Percentiles rank a stretch among this genome's conserved stretches.
phyloP scores from a whole-genome alignment of 768 basidiomycete species.

The Tricholoma saponaceum region DNA sequence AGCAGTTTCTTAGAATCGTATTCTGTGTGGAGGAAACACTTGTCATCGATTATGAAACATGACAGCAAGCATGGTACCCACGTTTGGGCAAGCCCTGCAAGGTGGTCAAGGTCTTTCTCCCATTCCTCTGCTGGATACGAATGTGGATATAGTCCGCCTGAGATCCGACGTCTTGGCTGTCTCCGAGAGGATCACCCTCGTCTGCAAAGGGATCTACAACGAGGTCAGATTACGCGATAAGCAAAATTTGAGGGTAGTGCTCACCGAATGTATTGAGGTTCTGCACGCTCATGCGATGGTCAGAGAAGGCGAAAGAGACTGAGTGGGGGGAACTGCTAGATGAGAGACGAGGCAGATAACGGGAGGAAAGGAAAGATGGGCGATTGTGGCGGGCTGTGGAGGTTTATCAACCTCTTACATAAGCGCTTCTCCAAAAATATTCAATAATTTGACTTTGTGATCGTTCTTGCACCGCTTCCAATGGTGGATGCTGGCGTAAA shows the following conservation, averaged over 20 bases:
- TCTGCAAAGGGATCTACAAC: slow-evolving; percentile 91
- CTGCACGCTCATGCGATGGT: slow-evolving; percentile 92
- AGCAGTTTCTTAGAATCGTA: slow-evolving; percentile 97
- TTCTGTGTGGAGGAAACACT: slow-evolving; percentile 41
- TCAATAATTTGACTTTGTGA: slow-evolving; percentile 5
- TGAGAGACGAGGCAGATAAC: slow-evolving; percentile 17
- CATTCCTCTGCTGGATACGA: slow-evolving; percentile 99
- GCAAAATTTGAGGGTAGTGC: slow-evolving; percentile 18
- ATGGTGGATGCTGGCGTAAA: slow-evolving; percentile 28
- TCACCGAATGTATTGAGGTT: slow-evolving; percentile 80
- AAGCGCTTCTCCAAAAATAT: slow-evolving; percentile 9
- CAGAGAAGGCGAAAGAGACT: slow-evolving; percentile 35
- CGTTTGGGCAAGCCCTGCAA: slow-evolving; percentile 92
- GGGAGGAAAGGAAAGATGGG: slow-evolving; percentile 14
- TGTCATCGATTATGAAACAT: slow-evolving; percentile 8
- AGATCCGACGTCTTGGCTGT: slow-evolving; percentile 72
- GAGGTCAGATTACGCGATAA: slow-evolving; percentile 16
- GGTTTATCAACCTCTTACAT: slow-evolving; percentile 20
- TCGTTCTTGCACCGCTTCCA: slow-evolving; percentile 15
- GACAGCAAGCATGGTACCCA: slow-evolving; percentile 30
- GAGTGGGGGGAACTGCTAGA: slow-evolving; percentile 27
- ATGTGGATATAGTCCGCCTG: slow-evolving; percentile 87
- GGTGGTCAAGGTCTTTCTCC: slow-evolving; percentile 96
- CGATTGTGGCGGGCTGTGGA: slow-evolving; percentile 14
- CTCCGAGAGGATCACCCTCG: slow-evolving; percentile 80